Evolutionary conservation across 768 basidiomycete genomes (phyloP).

Genomic region (Termitomyces sp.): DNA sequence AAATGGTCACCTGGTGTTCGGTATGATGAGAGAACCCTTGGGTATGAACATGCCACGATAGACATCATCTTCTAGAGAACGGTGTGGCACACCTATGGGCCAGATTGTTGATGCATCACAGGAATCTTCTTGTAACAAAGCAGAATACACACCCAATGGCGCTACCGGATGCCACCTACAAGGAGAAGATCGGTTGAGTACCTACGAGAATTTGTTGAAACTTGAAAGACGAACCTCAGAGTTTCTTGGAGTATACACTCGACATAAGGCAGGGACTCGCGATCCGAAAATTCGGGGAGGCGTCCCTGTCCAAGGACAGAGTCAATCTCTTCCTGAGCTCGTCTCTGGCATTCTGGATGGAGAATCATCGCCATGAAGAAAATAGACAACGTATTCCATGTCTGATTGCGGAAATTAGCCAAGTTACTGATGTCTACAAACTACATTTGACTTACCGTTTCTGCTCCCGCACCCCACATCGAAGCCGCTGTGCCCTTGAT

Average conservation of each 20-base stretch:
- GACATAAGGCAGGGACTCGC: no score
- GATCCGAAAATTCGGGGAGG: background rate
- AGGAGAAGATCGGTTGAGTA: background rate
- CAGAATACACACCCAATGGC: background rate
- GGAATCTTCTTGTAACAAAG: background rate
- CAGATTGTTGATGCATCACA: no score
- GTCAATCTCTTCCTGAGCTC: no score
- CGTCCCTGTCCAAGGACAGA: background rate
- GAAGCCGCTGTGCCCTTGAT: no score
- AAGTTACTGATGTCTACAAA: no score
- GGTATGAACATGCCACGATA: no score
- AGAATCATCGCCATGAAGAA: slow-evolving; percentile 15
- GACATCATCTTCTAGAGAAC: background rate
- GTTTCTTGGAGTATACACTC: no score
- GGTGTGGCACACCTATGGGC: no score
- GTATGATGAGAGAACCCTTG: no score
- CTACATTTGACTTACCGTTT: no score
- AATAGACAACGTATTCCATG: slow-evolving; percentile 22
- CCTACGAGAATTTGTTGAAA: background rate
- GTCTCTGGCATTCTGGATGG: background rate
- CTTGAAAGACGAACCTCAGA: no score
- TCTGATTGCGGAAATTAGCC: slow-evolving; percentile 15
- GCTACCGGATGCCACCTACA: background rate
- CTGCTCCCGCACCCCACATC: no score
- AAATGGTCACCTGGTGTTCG: background rate